Evolutionary conservation across 148 eudicot genomes (phyloP), one percentile per base, ranked within the genome.

Genomic region (Silene latifolia): DNA sequence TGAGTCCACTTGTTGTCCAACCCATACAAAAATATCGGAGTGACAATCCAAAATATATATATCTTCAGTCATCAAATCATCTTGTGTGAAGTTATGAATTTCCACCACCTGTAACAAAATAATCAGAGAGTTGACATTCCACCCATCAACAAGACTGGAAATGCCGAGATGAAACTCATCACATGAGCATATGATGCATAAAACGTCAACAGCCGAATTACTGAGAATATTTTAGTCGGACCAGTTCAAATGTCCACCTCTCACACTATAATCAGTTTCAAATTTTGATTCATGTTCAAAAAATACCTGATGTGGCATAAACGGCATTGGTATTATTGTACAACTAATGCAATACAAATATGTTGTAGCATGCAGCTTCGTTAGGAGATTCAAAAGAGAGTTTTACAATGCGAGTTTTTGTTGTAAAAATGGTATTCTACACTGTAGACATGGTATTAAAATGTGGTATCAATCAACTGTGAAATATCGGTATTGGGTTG

Each of bases 11-110:
- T 88, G 85, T 74, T 87, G 91, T 75, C 99, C 99, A 59, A 96
- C 94, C 99, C 99, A 96, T 39, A 96, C 90, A 80, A 84, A 96
- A 27, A 96, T 81, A 75, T 89, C 94, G 15, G 91, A 82, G 79
- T 84, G 95, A 81, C 92, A 87, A 77, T 96, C 95, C 76, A 96
- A 89, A 78, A 96, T 83, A 74, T 84, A 92, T 63, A 96, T 75
- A 80, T 96, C 99, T 81, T 96, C 99, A 47, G 99, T 96, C 91
- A 90, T 89, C 78, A 96, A 84, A 88, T 96, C 98, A 39, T 96
- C 98, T 83, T 96, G 99, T 69, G 82, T 82, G 88, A 89, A 96
- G 80, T 89, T 96, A 81, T 84, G 78, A 74, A 96, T 83, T 81
- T 96, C 99, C 5, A 78, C 79, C 81, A 88, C 93, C 99, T 96